Base-by-base conservation (phyloP, 768 basidiomycete species). In the Hydnomerulius pinastri region DNA sequence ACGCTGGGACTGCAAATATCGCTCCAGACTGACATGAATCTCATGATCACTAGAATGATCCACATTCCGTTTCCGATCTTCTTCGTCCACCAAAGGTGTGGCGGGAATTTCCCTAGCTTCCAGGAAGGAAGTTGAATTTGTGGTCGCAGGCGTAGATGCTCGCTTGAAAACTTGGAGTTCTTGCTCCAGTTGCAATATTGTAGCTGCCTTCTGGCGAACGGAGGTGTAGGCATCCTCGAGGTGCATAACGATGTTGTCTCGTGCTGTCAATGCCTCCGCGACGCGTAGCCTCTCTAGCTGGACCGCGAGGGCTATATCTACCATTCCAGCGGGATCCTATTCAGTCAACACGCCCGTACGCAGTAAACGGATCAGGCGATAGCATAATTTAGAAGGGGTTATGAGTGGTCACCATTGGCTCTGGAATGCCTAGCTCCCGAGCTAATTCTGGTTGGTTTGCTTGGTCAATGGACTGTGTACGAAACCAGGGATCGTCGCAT, bases 221-320 rank as follows among this genome's bases (percentile, higher is more conserved):
- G 82, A 81, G 12, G 70, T 62, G 59, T 82, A 85, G 9, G 84
- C 84, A 39, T 81, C 77, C 27, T 77, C 72, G 11, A 90, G 75
- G 25, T 79, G 79, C 35, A 77, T 67, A 2, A 86, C 77, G 13
- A 77, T 79, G 25, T 74, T 77, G 59, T 90, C 87, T 33, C 87
- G 80, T 25, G 86, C 87, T 23, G 68, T 71, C 45, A 84, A 63
- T 2, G 82, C 84, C 58, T 88, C 85, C 18, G 64, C 65, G 1
- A 82, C 77, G 41, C 77, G 76, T 42, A 77, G 48, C 33, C 72
- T 74, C 54, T 85, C 82, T 28, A 77, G 66, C 53, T 82, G 76
- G 17, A 83, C 68, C 50, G 81, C 78, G 23, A 85, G 66, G 10
- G 81, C 76, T 62, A 81, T 72, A 53, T 83, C 81, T 3, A 75